These are phyloP conservation scores for Chlamydomonas sphaeroides DNA, from an alignment of 139 green algal genomes.

Conservation along the genomic window DNA sequence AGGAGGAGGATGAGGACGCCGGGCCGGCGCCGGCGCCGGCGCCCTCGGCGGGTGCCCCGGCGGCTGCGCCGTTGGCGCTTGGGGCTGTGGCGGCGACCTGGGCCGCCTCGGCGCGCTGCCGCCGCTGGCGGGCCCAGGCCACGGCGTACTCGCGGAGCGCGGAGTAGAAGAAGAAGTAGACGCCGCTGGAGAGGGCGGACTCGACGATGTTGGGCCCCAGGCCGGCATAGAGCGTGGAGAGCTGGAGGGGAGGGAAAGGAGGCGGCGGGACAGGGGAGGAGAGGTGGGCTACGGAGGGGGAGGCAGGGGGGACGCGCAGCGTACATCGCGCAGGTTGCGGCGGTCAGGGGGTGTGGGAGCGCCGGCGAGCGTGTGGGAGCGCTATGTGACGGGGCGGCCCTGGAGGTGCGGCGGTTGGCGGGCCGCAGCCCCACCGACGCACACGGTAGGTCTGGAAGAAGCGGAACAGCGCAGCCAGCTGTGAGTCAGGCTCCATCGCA, in stretches of 20 bases:
- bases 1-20: no score
- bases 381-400: no score
- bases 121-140: not conserved
- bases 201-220: slow-evolving; percentile 42
- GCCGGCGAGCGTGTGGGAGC: no score
- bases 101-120: not conserved
- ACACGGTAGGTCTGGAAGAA: slow-evolving; percentile 24
- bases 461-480: not conserved
- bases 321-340: no score
- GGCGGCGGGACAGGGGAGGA: not conserved
- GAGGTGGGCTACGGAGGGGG: not conserved
- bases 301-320: not conserved
- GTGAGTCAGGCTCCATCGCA: not conserved
- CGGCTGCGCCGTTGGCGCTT: no score
- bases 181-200: slow-evolving; percentile 47
- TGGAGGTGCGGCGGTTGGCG: no score
- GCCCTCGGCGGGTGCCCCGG: not conserved
- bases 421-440: no score
- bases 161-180: slow-evolving; percentile 61
- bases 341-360: no score
- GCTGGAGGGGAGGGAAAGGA: not conserved
- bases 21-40: no score
- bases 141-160: slow-evolving; percentile 31
- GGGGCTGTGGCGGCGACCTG: no score
- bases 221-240: slow-evolving; percentile 36